Conservation (phyloP, 2,329 filamentous ascomycete genomes). For the Aspergillus eucalypticola region DNA sequence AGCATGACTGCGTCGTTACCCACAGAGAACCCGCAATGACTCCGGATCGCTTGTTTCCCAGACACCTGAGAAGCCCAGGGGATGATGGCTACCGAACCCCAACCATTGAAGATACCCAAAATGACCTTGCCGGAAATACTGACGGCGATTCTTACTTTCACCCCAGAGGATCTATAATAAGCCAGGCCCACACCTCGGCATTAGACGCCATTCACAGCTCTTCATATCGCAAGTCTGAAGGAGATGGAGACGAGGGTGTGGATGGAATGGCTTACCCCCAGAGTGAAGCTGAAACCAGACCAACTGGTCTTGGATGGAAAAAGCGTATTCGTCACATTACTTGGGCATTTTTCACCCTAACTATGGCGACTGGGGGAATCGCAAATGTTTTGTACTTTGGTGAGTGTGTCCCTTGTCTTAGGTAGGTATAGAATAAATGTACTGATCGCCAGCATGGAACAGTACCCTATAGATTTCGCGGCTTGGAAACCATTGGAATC, state of each 20-base stretch:
- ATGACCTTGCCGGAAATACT: constrained; percentile 18
- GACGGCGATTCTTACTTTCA: constrained; percentile 14
- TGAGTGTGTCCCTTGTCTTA: constrained; percentile 38
- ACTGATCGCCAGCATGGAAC: constrained; percentile 7
- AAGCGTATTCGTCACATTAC: constrained; percentile 63
- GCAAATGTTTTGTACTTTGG: constrained; percentile 61
- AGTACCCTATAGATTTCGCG: constrained; percentile 57
- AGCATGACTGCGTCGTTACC: neutral
- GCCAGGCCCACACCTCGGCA: constrained; percentile 32
- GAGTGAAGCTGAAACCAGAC: constrained; percentile 17
- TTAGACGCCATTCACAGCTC: constrained; percentile 28
- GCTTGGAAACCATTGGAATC: constrained; percentile 60
- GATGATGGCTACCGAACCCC: constrained; percentile 49
- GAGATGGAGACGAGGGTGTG: constrained; percentile 8
- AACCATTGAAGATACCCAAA: constrained; percentile 46
- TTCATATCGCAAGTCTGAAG: constrained; percentile 22
- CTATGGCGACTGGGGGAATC: constrained; percentile 62
- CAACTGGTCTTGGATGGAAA: constrained; percentile 47
- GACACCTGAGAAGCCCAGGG: constrained; percentile 41
- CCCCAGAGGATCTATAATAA: constrained; percentile 16
- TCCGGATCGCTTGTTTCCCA: constrained; percentile 25
- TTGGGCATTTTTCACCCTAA: constrained; percentile 79
- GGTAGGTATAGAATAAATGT: neutral
- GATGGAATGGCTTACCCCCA: constrained; percentile 20
- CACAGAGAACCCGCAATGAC: constrained; percentile 19